Evolutionary conservation across 176 grass and related monocot genomes (phyloP).

Genomic region (Themeda triandra): DNA sequence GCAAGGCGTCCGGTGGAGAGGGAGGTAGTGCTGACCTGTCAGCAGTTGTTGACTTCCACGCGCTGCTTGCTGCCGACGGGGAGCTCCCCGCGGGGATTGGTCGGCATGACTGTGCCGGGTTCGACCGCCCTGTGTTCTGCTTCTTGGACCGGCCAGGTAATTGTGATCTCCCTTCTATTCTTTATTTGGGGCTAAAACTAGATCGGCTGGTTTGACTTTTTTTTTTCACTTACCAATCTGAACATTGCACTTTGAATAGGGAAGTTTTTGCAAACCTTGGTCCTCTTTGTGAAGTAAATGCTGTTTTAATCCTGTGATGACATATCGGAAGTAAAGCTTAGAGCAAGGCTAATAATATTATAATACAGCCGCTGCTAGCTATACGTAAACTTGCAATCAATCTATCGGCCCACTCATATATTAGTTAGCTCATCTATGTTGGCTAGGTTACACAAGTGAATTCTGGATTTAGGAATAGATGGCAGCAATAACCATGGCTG

Average conservation of each 20-base stretch:
- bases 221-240: background rate
- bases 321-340: background rate
- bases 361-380: too few relatives aligned
- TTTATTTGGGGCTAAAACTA: background rate
- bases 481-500: background rate
- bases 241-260: background rate
- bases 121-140: slow-evolving; percentile 69
- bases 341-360: too few relatives aligned
- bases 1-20: background rate
- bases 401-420: too few relatives aligned
- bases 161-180: background rate
- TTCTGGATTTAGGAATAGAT: too few relatives aligned
- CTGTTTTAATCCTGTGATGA: background rate
- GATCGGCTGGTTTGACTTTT: background rate
- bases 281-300: background rate
- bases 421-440: too few relatives aligned
- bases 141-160: slow-evolving; percentile 57
- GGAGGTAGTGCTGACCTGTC: slow-evolving; percentile 26
- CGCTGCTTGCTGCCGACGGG: slow-evolving; percentile 20
- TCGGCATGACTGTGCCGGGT: slow-evolving; percentile 35
- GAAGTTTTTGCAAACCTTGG: background rate
- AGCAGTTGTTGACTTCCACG: slow-evolving; percentile 55
- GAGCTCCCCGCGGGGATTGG: slow-evolving; percentile 33
- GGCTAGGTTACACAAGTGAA: too few relatives aligned
- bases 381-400: too few relatives aligned